phyloP scores from a whole-genome alignment of 78 protist species.

The Blattamonas nauphoetae region DNA sequence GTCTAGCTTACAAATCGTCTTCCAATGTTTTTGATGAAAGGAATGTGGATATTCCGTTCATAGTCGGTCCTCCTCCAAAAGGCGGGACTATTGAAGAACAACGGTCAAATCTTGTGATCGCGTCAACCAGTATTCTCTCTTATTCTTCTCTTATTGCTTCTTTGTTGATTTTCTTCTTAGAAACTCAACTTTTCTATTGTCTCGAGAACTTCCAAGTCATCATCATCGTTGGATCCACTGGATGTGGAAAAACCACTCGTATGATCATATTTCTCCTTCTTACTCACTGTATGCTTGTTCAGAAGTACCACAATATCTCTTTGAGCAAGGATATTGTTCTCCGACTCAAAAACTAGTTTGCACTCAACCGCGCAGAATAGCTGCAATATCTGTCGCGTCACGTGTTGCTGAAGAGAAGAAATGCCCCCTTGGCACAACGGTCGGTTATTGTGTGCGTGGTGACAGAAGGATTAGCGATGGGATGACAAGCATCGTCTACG shows the following conservation, averaged over 20 bases:
- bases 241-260: conserved; percentile 21
- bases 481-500: conserved; percentile 50
- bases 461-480: conserved; percentile 38
- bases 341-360: conserved; percentile 65
- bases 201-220: not conserved
- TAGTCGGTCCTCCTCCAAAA: too few species aligned
- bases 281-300: not conserved
- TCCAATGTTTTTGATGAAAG: too few species aligned
- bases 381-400: conserved; percentile 88
- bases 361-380: conserved; percentile 95
- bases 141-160: too few species aligned
- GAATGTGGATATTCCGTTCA: too few species aligned
- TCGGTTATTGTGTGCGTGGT: conserved; percentile 79
- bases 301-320: conserved; percentile 45
- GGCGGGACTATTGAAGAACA: too few species aligned
- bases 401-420: conserved; percentile 85
- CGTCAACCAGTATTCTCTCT: too few species aligned
- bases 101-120: too few species aligned
- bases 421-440: conserved; percentile 10
- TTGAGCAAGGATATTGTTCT: conserved; percentile 69
- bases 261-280: too few species aligned
- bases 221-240: conserved; percentile 23
- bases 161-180: too few species aligned
- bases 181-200: too few species aligned
- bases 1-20: too few species aligned